These are phyloP conservation scores for Malassezia nana DNA, from an alignment of 1,284 basidiomycete genomes.

Conservation along the genomic window DNA sequence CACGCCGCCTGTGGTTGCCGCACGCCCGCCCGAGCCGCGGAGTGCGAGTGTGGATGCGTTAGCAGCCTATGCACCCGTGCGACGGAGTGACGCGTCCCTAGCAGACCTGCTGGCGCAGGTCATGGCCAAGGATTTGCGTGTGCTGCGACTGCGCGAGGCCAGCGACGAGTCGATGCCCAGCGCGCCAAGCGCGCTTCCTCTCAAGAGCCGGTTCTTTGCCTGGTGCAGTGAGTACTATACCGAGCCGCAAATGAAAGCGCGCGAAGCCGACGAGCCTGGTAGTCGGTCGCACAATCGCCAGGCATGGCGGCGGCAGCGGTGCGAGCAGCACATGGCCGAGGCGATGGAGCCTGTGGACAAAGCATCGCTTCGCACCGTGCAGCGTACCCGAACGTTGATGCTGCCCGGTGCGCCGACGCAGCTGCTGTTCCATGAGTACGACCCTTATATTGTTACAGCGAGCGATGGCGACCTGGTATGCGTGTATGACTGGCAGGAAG, in stretches of 20 bases:
- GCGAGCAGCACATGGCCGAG: slow-evolving; percentile 69
- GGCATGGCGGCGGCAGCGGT: slow-evolving; percentile 84
- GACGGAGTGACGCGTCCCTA: slow-evolving; percentile 24
- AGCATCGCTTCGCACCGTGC: slow-evolving; percentile 65
- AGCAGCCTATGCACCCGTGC: not conserved
- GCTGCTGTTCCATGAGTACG: slow-evolving; percentile 76
- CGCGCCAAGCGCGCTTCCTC: too few species aligned
- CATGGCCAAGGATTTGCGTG: slow-evolving; percentile 41
- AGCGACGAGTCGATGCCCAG: too few species aligned
- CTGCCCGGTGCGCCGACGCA: slow-evolving; percentile 53
- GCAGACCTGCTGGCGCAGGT: slow-evolving; percentile 33
- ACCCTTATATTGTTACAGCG: slow-evolving; percentile 73
- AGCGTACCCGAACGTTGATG: slow-evolving; percentile 64
- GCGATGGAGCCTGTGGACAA: slow-evolving; percentile 59
- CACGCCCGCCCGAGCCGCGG: slow-evolving; percentile 18
- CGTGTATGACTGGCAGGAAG: slow-evolving; percentile 86
- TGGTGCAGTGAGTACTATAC: slow-evolving; percentile 97
- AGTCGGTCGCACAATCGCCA: slow-evolving; percentile 88
- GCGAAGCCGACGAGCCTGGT: slow-evolving; percentile 88
- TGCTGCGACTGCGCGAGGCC: slow-evolving; percentile 27
- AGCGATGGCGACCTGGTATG: slow-evolving; percentile 81
- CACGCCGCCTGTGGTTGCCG: not conserved
- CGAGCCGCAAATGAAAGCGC: slow-evolving; percentile 71
- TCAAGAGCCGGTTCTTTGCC: slow-evolving; percentile 85
- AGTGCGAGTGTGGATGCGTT: slow-evolving; percentile 6